phyloP scores from a whole-genome alignment of 345 rosid species.

The Gossypium ekmanianum region DNA sequence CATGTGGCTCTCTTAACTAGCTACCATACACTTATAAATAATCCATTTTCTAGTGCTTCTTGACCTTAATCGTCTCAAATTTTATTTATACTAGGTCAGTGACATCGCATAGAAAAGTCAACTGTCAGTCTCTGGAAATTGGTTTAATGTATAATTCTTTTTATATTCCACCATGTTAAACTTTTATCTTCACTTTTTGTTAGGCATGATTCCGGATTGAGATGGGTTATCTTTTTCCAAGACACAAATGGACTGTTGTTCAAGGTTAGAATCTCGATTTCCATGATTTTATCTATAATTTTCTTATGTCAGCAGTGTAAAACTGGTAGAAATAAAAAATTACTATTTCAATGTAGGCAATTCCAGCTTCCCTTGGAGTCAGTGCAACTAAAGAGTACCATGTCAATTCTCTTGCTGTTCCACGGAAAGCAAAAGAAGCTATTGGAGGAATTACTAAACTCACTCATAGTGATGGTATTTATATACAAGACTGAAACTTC shows the following conservation, averaged over 20 bases:
- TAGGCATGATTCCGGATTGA: conserved; percentile 70
- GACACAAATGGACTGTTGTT: conserved; percentile 97
- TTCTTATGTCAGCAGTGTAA: conserved; percentile 1
- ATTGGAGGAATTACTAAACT: conserved; percentile 93
- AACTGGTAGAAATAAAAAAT: conserved; percentile 10
- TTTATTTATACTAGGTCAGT: neutral
- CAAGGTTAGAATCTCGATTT: conserved; percentile 47
- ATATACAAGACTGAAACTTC: neutral
- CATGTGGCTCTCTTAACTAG: neutral
- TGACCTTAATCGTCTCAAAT: neutral
- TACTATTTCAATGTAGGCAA: conserved; percentile 48
- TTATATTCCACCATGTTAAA: neutral
- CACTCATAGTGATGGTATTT: conserved; percentile 80
- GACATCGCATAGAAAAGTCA: neutral
- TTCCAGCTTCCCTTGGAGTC: conserved; percentile 89
- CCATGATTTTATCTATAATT: conserved; percentile 1
- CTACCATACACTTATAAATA: neutral
- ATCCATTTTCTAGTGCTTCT: neutral
- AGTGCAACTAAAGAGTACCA: conserved; percentile 76
- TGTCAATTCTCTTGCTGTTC: conserved; percentile 96
- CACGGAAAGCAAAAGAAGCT: conserved; percentile 96
- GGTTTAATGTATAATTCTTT: neutral
- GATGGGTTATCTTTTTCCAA: conserved; percentile 95
- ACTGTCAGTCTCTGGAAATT: neutral
- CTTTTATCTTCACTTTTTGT: conserved; percentile 16